Conservation (phyloP, 164 flowering plant species). For the Stephania japonica region DNA sequence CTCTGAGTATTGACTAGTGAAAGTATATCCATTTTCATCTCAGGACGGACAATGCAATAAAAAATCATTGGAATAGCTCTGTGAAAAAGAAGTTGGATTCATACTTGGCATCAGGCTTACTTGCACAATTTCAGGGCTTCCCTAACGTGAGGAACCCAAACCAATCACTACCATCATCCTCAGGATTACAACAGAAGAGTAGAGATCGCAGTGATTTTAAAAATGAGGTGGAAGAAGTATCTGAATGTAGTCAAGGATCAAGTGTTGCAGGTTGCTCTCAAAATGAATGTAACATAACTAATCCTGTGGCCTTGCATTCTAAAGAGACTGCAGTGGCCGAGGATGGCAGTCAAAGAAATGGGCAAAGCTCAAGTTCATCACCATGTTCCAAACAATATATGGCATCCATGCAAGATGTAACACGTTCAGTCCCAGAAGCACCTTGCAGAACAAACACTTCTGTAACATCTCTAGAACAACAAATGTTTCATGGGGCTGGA, state of each 20-base stretch:
- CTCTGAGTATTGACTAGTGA: slow-evolving; percentile 11
- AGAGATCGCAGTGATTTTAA: slow-evolving; percentile 41
- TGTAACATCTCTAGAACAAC: slow-evolving; percentile 24
- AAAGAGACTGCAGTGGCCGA: slow-evolving; percentile 29
- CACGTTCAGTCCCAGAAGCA: slow-evolving; percentile 32
- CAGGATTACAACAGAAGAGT: slow-evolving; percentile 43
- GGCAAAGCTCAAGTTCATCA: slow-evolving; percentile 33
- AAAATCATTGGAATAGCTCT: slow-evolving; percentile 98
- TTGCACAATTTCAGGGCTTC: slow-evolving; percentile 51
- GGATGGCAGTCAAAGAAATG: slow-evolving; percentile 28
- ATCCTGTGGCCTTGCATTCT: slow-evolving; percentile 17
- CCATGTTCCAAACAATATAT: slow-evolving; percentile 39
- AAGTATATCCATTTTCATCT: slow-evolving; percentile 17
- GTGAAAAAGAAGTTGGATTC: slow-evolving; percentile 88
- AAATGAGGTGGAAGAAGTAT: slow-evolving; percentile 38
- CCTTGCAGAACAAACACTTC: slow-evolving; percentile 26
- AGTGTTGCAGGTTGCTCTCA: slow-evolving; percentile 36
- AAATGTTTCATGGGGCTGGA: slow-evolving; percentile 21
- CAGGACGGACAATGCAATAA: slow-evolving; percentile 99
- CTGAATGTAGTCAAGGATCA: slow-evolving; percentile 83
- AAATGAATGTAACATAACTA: slow-evolving; percentile 36
- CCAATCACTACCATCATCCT: slow-evolving; percentile 39
- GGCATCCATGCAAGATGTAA: slow-evolving; percentile 35
- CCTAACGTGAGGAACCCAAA: slow-evolving; percentile 39
- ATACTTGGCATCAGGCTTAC: slow-evolving; percentile 73